These are phyloP conservation scores for Monosporozyma aquatica DNA, from an alignment of 805 yeast species.

Conservation along the genomic window DNA sequence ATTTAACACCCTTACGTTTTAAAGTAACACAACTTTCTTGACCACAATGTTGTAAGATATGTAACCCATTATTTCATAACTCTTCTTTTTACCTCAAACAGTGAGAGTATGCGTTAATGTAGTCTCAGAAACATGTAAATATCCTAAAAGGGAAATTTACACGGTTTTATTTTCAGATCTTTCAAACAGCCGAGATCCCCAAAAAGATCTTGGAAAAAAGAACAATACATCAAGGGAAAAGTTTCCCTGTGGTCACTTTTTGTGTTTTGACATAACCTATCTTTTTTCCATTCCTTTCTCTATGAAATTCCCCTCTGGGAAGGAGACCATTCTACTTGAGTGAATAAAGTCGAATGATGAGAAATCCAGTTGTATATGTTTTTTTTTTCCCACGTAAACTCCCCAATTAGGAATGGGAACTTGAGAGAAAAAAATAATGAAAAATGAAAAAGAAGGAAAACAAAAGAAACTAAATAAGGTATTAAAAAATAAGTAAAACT, in stretches of 20 bases:
- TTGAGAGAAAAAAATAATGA: not conserved
- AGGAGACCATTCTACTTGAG: too few species aligned
- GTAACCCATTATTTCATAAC: not conserved
- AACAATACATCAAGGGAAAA: not conserved
- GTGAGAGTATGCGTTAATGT: not conserved
- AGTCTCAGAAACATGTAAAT: slow-evolving; percentile 2
- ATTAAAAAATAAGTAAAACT: not conserved
- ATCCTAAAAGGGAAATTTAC: slow-evolving; percentile 8
- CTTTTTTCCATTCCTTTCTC: too few species aligned
- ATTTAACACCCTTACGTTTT: too few species aligned
- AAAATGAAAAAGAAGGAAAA: not conserved
- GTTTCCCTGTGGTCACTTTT: too few species aligned
- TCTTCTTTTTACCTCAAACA: slow-evolving; percentile 1
- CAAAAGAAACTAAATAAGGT: not conserved
- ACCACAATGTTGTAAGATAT: too few species aligned
- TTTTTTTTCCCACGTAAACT: too few species aligned
- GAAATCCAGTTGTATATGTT: too few species aligned
- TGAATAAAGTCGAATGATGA: too few species aligned
- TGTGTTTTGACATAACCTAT: too few species aligned
- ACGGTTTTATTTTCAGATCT: not conserved
- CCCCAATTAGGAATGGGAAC: too few species aligned
- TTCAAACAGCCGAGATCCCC: not conserved
- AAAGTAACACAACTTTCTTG: too few species aligned
- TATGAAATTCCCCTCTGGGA: too few species aligned
- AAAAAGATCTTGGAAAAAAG: not conserved